Evolutionary conservation across 345 rosid species (phyloP), one percentile per base, ranked within the genome.

Genomic region (Murraya paniculata): DNA sequence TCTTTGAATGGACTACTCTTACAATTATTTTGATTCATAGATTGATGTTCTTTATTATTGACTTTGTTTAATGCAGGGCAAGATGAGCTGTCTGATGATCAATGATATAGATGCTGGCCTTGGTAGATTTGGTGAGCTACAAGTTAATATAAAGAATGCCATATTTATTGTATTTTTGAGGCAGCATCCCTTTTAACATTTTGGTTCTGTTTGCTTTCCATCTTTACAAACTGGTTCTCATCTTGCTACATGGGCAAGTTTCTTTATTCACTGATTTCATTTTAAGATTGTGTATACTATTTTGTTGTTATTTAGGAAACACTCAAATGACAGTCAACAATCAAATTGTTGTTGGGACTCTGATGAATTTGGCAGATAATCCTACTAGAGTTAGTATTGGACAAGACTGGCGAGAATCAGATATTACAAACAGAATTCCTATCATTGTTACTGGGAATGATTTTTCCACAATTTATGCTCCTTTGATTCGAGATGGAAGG

Each of bases 401-500:
- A 76, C 99, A 95, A 92, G 93, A 93, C 30, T 95, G 99, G 99
- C 86, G 93, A 87, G 94, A 91, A 79, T 82, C 90, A 55, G 98
- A 93, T 81, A 2, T 88, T 77, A 86, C 89, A 71, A 88, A 95
- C 70, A 87, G 99, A 91, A 84, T 95, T 70, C 99, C 99, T 68
- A 88, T 95, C 38, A 93, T 93, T 82, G 88, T 89, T 80, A 95
- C 99, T 10, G 98, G 98, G 53, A 95, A 95, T 76, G 98, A 95
- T 84, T 90, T 95, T 80, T 91, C 98, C 68, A 93, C 73, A 30
- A 84, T 95, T 60, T 95, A 93, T 83, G 96, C 99, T 69, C 99
- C 99, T 85, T 82, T 95, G 87, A 93, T 95, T 82, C 97, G 98
- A 78, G 99, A 95, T 85, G 99, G 99, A 78, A 91, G 99, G 86